Conservation (phyloP, 1,284 basidiomycete species). For the Sanghuangporus weigelae region DNA sequence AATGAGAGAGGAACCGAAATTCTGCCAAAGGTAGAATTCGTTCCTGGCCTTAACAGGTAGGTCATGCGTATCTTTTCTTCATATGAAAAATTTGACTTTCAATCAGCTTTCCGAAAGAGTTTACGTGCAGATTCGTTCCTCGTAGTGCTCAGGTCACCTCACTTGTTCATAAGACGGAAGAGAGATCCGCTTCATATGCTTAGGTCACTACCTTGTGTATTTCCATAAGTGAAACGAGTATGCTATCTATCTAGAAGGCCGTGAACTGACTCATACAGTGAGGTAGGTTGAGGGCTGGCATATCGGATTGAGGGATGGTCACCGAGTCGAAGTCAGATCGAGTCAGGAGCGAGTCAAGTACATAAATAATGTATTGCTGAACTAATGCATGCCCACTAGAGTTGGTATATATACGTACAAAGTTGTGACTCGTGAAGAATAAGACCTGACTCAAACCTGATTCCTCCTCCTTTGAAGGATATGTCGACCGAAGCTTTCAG, state of each 20-base stretch:
- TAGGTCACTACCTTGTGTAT: neutral
- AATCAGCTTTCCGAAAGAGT: conserved; percentile 23
- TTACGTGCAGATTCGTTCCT: conserved; percentile 21
- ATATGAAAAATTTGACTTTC: neutral
- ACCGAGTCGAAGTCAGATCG: too few species aligned
- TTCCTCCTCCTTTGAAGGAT: neutral
- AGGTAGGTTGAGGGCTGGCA: too few species aligned
- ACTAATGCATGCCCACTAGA: too few species aligned
- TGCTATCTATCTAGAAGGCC: too few species aligned
- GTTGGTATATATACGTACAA: too few species aligned
- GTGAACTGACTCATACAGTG: too few species aligned
- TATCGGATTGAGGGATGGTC: too few species aligned
- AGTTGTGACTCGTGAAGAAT: too few species aligned
- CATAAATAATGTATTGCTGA: too few species aligned
- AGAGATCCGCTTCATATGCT: neutral
- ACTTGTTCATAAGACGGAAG: neutral
- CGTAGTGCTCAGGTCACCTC: conserved; percentile 15
- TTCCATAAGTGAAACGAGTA: too few species aligned
- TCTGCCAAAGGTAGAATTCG: conserved; percentile 13
- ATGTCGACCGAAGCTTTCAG: conserved; percentile 19
- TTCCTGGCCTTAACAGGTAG: neutral
- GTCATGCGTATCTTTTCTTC: neutral
- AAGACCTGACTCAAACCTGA: neutral
- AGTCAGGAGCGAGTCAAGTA: too few species aligned
- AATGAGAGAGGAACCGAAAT: conserved; percentile 16